phyloP scores from a whole-genome alignment of 2,329 filamentous ascomycete genomes.

The Fusarium dlaminii region DNA sequence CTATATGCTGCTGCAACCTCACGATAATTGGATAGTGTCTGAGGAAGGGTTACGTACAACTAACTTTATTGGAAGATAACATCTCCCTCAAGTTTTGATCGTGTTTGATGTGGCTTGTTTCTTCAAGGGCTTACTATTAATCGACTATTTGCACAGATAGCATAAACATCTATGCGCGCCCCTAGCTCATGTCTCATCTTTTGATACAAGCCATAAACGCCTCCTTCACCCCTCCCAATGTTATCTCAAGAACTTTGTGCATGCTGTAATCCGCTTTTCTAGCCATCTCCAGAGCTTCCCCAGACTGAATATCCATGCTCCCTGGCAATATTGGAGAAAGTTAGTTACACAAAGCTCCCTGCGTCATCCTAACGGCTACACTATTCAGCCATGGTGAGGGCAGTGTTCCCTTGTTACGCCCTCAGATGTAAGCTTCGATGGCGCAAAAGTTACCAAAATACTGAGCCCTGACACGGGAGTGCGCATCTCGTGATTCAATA shows the following conservation, averaged over 20 bases:
- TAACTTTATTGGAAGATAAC: conserved; percentile 14
- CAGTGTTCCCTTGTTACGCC: neutral
- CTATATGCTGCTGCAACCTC: conserved; percentile 6
- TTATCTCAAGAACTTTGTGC: conserved; percentile 17
- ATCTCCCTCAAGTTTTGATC: neutral
- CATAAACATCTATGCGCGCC: conserved; percentile 8
- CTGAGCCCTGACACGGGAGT: neutral
- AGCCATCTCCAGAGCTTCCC: conserved; percentile 1
- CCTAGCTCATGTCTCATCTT: conserved; percentile 32
- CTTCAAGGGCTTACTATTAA: conserved; percentile 22
- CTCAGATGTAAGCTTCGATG: neutral
- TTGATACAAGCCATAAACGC: conserved; percentile 28
- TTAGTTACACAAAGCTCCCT: conserved; percentile 10
- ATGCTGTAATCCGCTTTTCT: conserved; percentile 23
- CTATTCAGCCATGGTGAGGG: neutral
- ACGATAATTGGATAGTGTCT: conserved; percentile 5
- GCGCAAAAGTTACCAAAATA: neutral
- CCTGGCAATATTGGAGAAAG: conserved; percentile 11
- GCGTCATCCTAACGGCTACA: neutral
- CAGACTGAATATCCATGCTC: conserved; percentile 20
- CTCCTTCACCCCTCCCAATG: conserved; percentile 30
- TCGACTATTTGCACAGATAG: conserved; percentile 24
- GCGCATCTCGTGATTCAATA: conserved; percentile 2
- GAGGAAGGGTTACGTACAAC: neutral
- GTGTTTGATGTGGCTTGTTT: conserved; percentile 18